phyloP scores from a whole-genome alignment of 2,329 filamentous ascomycete species.

The Sarocladiaceae sp. region DNA sequence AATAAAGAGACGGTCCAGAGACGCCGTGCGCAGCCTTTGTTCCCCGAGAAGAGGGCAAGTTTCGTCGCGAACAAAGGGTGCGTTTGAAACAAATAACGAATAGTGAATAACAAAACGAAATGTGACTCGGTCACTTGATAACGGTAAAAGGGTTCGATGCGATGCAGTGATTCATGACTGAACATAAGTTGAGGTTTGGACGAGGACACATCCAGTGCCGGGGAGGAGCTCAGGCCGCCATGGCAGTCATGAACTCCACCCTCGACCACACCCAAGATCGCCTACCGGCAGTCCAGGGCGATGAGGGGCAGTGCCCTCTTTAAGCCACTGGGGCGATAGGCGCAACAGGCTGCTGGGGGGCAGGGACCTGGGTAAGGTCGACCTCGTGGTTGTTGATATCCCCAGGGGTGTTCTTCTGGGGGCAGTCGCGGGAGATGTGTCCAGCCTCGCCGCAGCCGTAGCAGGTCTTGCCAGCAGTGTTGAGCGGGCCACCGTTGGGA shows the following conservation, averaged over 20 bases:
- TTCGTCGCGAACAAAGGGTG: slow-evolving; percentile 6
- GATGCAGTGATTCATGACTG: slow-evolving; percentile 8
- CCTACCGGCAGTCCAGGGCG: slow-evolving; percentile 4
- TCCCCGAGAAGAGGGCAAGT: slow-evolving; percentile 3
- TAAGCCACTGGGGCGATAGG: slow-evolving; percentile 35
- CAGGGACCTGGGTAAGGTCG: slow-evolving; percentile 34
- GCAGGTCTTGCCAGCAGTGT: slow-evolving; percentile 96
- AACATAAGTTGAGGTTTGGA: slow-evolving; percentile 4
- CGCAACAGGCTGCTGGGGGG: slow-evolving; percentile 41
- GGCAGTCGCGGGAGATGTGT: slow-evolving; percentile 94
- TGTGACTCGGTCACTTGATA: background rate
- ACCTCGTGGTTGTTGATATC: slow-evolving; percentile 39
- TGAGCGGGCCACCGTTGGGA: slow-evolving; percentile 90
- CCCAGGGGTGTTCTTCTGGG: slow-evolving; percentile 57
- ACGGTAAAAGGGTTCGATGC: slow-evolving; percentile 2
- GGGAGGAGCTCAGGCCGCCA: background rate
- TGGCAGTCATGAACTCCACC: background rate
- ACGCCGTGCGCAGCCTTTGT: slow-evolving; percentile 6
- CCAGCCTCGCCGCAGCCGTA: slow-evolving; percentile 95
- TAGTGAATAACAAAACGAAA: background rate
- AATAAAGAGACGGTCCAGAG: slow-evolving; percentile 9
- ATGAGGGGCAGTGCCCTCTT: slow-evolving; percentile 10
- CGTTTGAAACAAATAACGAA: slow-evolving; percentile 4
- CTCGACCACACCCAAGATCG: slow-evolving; percentile 9
- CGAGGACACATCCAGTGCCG: background rate